phyloP scores from a whole-genome alignment of 2,329 filamentous ascomycete species.

The Aspergillus novoparasiticus region DNA sequence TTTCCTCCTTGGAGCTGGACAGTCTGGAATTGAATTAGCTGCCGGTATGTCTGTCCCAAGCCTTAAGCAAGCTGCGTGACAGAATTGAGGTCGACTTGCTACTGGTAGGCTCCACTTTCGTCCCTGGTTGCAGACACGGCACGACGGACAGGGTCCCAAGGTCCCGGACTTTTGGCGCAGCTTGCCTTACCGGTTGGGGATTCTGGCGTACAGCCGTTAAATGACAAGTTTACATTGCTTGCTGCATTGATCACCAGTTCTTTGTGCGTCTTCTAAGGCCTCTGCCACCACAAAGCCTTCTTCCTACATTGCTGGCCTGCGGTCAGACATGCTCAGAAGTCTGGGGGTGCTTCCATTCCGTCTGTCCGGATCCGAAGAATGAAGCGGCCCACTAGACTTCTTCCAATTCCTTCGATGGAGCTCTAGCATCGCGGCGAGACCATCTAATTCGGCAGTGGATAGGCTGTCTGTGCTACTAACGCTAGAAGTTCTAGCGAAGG shows the following conservation, averaged over 20 bases:
- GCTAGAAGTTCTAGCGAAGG: not conserved
- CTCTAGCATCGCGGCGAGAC: not conserved
- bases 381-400: not conserved
- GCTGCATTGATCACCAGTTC: slow-evolving; percentile 28
- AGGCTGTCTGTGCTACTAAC: not conserved
- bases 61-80: slow-evolving; percentile 18
- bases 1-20: slow-evolving; percentile 7
- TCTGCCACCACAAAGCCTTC: slow-evolving; percentile 8
- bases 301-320: slow-evolving; percentile 1
- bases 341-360: not conserved
- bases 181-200: slow-evolving; percentile 15
- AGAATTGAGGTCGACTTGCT: slow-evolving; percentile 9
- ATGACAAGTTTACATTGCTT: slow-evolving; percentile 17
- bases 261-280: slow-evolving; percentile 13
- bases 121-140: slow-evolving; percentile 23
- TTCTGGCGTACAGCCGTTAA: slow-evolving; percentile 25
- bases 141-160: slow-evolving; percentile 18
- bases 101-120: slow-evolving; percentile 9
- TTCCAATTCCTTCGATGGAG: slow-evolving; percentile 1
- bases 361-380: not conserved
- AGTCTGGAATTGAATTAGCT: slow-evolving; percentile 14
- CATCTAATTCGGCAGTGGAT: not conserved
- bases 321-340: not conserved
- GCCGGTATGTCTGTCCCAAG: slow-evolving; percentile 12
- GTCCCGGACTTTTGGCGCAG: slow-evolving; percentile 19